Conservation (phyloP, 352 stramenopile species). For the Globisporangium abappressorium region DNA sequence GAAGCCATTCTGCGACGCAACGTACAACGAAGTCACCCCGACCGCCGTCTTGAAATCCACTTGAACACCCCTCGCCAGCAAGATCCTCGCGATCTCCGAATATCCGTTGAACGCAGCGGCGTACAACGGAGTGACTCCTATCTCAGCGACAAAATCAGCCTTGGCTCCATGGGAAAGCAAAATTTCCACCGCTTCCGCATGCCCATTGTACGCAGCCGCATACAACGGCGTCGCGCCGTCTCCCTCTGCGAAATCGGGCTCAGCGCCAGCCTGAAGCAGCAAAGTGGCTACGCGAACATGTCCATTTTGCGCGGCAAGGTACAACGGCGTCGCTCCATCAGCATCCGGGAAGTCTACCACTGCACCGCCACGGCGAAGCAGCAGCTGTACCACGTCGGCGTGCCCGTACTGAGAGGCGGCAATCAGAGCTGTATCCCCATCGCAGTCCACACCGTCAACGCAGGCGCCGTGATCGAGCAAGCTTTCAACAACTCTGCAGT, state of each 20-base stretch:
- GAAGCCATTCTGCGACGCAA: constrained; percentile 12
- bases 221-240: constrained; percentile 11
- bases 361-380: not conserved
- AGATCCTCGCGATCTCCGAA: constrained; percentile 4
- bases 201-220: constrained; percentile 13
- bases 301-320: constrained; percentile 8
- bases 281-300: not conserved
- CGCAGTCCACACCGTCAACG: not conserved
- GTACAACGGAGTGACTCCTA: constrained; percentile 11
- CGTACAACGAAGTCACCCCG: constrained; percentile 8
- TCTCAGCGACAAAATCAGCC: constrained; percentile 6
- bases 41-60: constrained; percentile 9
- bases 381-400: not conserved
- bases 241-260: constrained; percentile 10
- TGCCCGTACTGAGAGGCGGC: constrained; percentile 4
- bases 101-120: constrained; percentile 9
- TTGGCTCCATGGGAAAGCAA: constrained; percentile 6
- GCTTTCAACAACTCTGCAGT: not conserved
- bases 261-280: constrained; percentile 6
- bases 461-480: not conserved
- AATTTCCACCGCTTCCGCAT: not conserved
- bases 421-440: constrained; percentile 7
- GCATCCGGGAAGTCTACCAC: not conserved
- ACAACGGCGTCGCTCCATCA: constrained; percentile 9
- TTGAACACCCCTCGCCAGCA: not conserved